Conservation (phyloP, 1,284 basidiomycete species). For the Moesziomyces globuligerus region DNA sequence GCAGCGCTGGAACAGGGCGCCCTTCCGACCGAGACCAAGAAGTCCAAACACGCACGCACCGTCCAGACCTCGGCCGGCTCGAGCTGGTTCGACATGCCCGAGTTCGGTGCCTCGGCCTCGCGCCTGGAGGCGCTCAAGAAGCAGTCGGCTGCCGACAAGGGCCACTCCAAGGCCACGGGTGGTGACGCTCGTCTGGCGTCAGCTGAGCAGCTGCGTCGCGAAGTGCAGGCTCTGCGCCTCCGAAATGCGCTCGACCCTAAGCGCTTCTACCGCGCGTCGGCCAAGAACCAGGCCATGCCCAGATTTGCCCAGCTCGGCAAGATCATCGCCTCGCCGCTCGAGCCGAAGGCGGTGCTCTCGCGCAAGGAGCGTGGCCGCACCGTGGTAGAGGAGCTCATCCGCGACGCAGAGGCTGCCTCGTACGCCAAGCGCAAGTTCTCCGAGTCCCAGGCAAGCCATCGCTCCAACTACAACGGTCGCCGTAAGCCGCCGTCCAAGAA, state of each 20-base stretch:
- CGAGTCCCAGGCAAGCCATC: slow-evolving; percentile 69
- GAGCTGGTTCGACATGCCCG: slow-evolving; percentile 90
- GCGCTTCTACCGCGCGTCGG: slow-evolving; percentile 86
- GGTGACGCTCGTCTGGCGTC: slow-evolving; percentile 57
- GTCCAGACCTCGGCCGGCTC: slow-evolving; percentile 74
- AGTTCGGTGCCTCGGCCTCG: slow-evolving; percentile 70
- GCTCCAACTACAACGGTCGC: slow-evolving; percentile 37
- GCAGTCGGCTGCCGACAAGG: slow-evolving; percentile 38
- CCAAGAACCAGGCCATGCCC: slow-evolving; percentile 75
- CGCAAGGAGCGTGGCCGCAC: slow-evolving; percentile 78
- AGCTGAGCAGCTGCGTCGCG: slow-evolving; percentile 77
- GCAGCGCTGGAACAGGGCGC: slow-evolving; percentile 27
- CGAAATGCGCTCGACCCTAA: slow-evolving; percentile 95
- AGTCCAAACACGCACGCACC: slow-evolving; percentile 37
- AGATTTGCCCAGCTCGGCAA: slow-evolving; percentile 88
- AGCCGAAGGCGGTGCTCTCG: slow-evolving; percentile 77
- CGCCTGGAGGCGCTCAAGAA: slow-evolving; percentile 33
- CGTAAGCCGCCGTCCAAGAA: slow-evolving; percentile 40
- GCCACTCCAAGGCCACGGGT: slow-evolving; percentile 44
- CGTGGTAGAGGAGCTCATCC: slow-evolving; percentile 87
- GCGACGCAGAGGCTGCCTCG: slow-evolving; percentile 82
- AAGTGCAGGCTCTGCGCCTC: slow-evolving; percentile 90
- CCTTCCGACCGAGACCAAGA: slow-evolving; percentile 20
- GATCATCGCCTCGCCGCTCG: slow-evolving; percentile 82
- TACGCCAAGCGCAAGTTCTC: slow-evolving; percentile 95